Base-by-base conservation (phyloP, 1,284 basidiomycete genomes). In the Rhodotorula sp. region DNA sequence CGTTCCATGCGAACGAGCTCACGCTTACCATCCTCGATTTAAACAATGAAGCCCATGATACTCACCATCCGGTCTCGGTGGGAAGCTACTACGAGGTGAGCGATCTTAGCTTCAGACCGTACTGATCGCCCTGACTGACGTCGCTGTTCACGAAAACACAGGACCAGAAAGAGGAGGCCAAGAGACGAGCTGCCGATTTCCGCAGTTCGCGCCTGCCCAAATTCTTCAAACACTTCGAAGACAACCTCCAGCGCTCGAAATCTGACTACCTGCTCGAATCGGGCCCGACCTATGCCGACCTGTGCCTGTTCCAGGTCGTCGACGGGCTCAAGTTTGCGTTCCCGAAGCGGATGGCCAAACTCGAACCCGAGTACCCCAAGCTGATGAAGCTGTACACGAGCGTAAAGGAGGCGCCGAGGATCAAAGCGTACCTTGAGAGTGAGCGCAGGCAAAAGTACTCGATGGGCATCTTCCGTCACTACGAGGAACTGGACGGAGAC, bases 391-490 rank as follows among this genome's bases (percentile, higher is more conserved):
- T 79, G 26, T 70, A 79, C 59, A 54, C 72, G 45, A 68, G 72
- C 22, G 69, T 82, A 60, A 66, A 67, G 33, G 42, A 64, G 2
- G 80, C 83, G 69, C 78, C 79, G 45, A 77, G 78, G 17, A 82
- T 85, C 73, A 80, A 80, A 64, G 80, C 77, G 49, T 86, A 86
- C 75, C 74, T 86, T 51, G 76, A 79, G 63, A 83, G 82, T 69
- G 82, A 80, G 14, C 76, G 83, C 53, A 77, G 84, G 48, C 76
- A 75, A 65, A 62, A 76, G 42, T 86, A 82, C 74, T 78, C 79
- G 63, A 77, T 79, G 63, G 84, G 84, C 1, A 63, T 86, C 46
- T 86, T 82, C 78, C 79, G 84, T 42, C 77, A 84, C 76, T 85
- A 85, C 69, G 77, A 79, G 24, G 84, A 85, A 76, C 79, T 86